A percentile compares a stretch with the other conserved stretches of the same genome.
phyloP scores from a whole-genome alignment of 2,329 filamentous ascomycete genomes.

The Fusarium nelsonii region DNA sequence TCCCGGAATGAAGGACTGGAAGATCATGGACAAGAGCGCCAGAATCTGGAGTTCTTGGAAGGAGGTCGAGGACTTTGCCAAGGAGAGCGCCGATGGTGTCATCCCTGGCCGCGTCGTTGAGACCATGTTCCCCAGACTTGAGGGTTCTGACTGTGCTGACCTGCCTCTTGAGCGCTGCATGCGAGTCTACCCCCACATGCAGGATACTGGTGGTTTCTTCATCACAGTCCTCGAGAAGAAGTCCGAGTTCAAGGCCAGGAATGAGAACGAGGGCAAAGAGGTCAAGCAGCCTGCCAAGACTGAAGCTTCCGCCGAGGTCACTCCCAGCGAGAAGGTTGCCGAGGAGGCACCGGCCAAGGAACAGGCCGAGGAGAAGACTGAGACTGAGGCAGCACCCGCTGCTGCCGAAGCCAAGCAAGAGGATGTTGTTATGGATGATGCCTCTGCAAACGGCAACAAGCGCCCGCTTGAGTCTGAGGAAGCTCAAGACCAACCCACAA shows the following conservation, averaged over 20 bases:
- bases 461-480: constrained; percentile 54
- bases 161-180: constrained; percentile 91
- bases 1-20: constrained; percentile 85
- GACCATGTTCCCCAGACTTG: constrained; percentile 83
- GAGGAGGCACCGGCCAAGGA: constrained; percentile 48
- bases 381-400: constrained; percentile 6
- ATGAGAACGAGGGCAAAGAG: constrained; percentile 67
- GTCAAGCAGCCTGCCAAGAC: constrained; percentile 32
- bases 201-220: constrained; percentile 98
- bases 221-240: constrained; percentile 95
- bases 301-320: constrained; percentile 20
- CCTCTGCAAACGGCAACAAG: constrained; percentile 52
- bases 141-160: constrained; percentile 65
- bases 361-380: constrained; percentile 50
- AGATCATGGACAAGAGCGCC: constrained; percentile 88
- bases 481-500: constrained; percentile 56
- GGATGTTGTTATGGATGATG: constrained; percentile 51
- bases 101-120: constrained; percentile 77
- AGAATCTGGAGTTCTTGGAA: constrained; percentile 85
- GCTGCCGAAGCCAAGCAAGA: constrained; percentile 42
- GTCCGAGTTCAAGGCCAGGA: constrained; percentile 82
- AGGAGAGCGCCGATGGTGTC: constrained; percentile 66
- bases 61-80: constrained; percentile 78
- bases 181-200: constrained; percentile 92
- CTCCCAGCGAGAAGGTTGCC: constrained; percentile 32